Conservation (phyloP, 306 rosid species). For the Cucurbita moschata region DNA sequence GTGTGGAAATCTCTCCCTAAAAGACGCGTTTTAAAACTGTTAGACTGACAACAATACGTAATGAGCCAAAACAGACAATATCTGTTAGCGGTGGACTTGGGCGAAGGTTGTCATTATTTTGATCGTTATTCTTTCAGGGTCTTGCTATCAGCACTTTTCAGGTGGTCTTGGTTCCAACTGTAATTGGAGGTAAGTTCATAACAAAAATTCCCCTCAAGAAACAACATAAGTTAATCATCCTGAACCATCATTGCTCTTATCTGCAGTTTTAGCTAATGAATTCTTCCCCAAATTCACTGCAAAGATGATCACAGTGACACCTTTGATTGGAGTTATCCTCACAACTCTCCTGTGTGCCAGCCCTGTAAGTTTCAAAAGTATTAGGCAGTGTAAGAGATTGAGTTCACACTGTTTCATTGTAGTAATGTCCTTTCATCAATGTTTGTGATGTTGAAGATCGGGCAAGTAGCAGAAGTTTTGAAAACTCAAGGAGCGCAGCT, state of each 20-base stretch:
- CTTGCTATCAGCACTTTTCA: slow-evolving; percentile 87
- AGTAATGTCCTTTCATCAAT: slow-evolving; percentile 6
- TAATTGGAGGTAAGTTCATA: slow-evolving; percentile 64
- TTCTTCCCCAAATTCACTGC: slow-evolving; percentile 86
- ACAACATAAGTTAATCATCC: background rate
- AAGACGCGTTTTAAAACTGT: too few species aligned
- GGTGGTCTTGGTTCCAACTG: slow-evolving; percentile 84
- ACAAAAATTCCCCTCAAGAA: slow-evolving; percentile 2
- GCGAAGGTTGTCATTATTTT: background rate
- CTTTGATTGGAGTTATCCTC: slow-evolving; percentile 82
- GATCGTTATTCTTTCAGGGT: slow-evolving; percentile 38
- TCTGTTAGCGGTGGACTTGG: too few species aligned
- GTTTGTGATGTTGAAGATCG: slow-evolving; percentile 43
- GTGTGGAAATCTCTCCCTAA: too few species aligned
- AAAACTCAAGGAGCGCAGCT: slow-evolving; percentile 76
- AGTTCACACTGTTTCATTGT: background rate
- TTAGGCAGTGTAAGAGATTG: background rate
- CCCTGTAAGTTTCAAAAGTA: slow-evolving; percentile 44
- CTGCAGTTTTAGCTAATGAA: slow-evolving; percentile 80
- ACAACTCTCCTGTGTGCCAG: slow-evolving; percentile 91
- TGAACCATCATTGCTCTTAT: slow-evolving; percentile 12
- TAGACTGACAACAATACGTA: too few species aligned
- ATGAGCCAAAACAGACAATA: too few species aligned
- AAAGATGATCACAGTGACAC: slow-evolving; percentile 56
- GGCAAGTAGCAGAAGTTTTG: slow-evolving; percentile 73